Evolutionary conservation across 176 grass and related monocot species (phyloP), one percentile per base, ranked within the genome.

Genomic region (Aegilops sharonensis): DNA sequence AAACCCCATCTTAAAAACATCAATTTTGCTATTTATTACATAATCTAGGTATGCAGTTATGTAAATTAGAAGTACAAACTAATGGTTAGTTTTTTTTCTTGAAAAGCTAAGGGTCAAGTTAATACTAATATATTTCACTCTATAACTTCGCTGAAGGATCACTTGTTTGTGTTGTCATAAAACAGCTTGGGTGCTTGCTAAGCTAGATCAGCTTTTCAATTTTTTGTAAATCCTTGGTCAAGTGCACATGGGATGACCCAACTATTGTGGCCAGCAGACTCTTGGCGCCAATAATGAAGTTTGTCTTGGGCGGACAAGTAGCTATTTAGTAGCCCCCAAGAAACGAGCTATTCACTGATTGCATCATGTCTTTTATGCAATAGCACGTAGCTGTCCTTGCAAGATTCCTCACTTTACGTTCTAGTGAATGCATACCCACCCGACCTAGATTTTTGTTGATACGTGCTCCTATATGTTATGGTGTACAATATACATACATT

Each of bases 161-260:
- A 77, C 43, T 81, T 77, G 36, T 27, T 82, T 52, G 62, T 85
- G 43, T 77, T 45, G 29, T 36, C 15, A 73, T 89, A 56, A 71
- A 71, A 64, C n/a, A 85, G 3, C 40, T 42, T 42, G 40, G 6
- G 4, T 75, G 72, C 24, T 11, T 29, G 18, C 10, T 8, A 24
- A 39, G 23, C 11, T 74, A 75, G 57, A 86, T 81, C 40, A 40
- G 4, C 8, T 31, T 82, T 86, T 37, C 11, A 64, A 24, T 18
- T 52, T 72, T 70, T 10, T 85, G 11, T 75, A 37, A 81, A 39
- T 18, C 68, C 69, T 81, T 40, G 79, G 84, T 86, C 78, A 83
- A 78, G 84, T 64, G 88, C 78, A 78, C 83, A 85, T 82, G 88
- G 70, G 50, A 65, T 86, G 83, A 63, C 71, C 83, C 83, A 86